A percentile compares a stretch with the other conserved stretches of the same genome.
Conservation (phyloP, 1,139 yeast species). For the Arxiozyma telluris region DNA sequence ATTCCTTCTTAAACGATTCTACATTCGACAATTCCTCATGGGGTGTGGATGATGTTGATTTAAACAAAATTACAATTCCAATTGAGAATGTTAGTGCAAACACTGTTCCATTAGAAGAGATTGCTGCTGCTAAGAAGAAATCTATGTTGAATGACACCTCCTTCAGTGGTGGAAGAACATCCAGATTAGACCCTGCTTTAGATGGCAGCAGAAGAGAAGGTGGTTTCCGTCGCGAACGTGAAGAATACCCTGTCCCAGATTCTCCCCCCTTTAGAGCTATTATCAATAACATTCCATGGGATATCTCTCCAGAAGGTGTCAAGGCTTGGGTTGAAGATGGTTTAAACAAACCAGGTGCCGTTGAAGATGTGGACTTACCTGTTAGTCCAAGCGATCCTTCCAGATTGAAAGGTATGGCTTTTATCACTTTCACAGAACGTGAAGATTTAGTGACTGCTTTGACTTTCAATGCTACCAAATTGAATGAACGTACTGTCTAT, state of each 20-base stretch:
- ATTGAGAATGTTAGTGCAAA: slow-evolving; percentile 24
- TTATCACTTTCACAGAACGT: slow-evolving; percentile 65
- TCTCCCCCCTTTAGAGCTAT: slow-evolving; percentile 87
- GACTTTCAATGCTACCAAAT: slow-evolving; percentile 50
- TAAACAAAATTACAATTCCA: slow-evolving; percentile 55
- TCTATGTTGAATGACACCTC: slow-evolving; percentile 8
- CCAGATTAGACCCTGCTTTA: slow-evolving; percentile 33
- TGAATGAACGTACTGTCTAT: slow-evolving; percentile 69
- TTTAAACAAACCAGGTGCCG: slow-evolving; percentile 48
- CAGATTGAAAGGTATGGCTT: slow-evolving; percentile 77
- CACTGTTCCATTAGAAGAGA: slow-evolving; percentile 27
- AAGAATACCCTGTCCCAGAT: slow-evolving; percentile 81
- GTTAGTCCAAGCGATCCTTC: slow-evolving; percentile 52
- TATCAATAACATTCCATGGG: slow-evolving; percentile 81
- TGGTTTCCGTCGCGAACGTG: slow-evolving; percentile 33
- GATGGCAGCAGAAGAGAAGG: slow-evolving; percentile 19
- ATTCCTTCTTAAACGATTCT: slow-evolving; percentile 46
- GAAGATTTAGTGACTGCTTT: slow-evolving; percentile 64
- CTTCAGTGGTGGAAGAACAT: slow-evolving; percentile 16
- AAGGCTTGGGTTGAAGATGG: slow-evolving; percentile 60
- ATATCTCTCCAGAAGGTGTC: slow-evolving; percentile 58
- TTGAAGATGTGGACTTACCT: slow-evolving; percentile 52
- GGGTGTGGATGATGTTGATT: slow-evolving; percentile 72
- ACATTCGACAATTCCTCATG: slow-evolving; percentile 50
- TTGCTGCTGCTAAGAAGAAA: slow-evolving; percentile 18